Conservation (phyloP, 2,329 filamentous ascomycete genomes). For the Pseudogymnoascus pannorum region DNA sequence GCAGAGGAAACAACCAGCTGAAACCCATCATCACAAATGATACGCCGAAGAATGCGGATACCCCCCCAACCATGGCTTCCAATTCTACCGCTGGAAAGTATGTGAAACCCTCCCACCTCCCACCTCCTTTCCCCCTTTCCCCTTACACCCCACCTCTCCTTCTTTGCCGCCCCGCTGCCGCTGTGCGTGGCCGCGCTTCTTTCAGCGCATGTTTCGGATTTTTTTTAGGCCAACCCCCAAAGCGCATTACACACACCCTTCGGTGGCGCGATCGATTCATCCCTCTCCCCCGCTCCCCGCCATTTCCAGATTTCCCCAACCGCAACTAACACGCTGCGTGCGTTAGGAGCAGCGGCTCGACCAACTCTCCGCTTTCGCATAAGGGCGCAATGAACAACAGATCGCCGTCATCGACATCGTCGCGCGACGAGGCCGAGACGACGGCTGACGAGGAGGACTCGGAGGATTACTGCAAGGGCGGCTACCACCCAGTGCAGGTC, state of each 20-base stretch:
- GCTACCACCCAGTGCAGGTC: constrained; percentile 90
- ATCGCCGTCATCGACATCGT: constrained; percentile 62
- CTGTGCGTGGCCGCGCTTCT: neutral
- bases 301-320: constrained; percentile 22
- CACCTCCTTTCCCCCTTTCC: constrained; percentile 20
- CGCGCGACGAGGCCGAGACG: constrained; percentile 80
- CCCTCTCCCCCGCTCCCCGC: neutral
- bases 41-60: constrained; percentile 33
- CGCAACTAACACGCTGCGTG: constrained; percentile 25
- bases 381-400: constrained; percentile 24
- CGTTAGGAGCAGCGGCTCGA: constrained; percentile 25
- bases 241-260: constrained; percentile 21
- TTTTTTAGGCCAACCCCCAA: constrained; percentile 25
- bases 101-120: constrained; percentile 21
- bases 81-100: constrained; percentile 30
- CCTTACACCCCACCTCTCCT: constrained; percentile 10
- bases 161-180: constrained; percentile 11
- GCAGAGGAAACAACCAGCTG: constrained; percentile 46
- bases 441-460: constrained; percentile 98
- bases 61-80: constrained; percentile 23
- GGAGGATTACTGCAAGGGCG: constrained; percentile 98
- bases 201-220: constrained; percentile 18
- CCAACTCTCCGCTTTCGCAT: constrained; percentile 21
- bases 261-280: constrained; percentile 11
- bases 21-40: constrained; percentile 54